Evolutionary conservation across 2,329 filamentous ascomycete genomes (phyloP), one percentile per base, ranked within the genome.

Genomic region (Aspergillus ustus): DNA sequence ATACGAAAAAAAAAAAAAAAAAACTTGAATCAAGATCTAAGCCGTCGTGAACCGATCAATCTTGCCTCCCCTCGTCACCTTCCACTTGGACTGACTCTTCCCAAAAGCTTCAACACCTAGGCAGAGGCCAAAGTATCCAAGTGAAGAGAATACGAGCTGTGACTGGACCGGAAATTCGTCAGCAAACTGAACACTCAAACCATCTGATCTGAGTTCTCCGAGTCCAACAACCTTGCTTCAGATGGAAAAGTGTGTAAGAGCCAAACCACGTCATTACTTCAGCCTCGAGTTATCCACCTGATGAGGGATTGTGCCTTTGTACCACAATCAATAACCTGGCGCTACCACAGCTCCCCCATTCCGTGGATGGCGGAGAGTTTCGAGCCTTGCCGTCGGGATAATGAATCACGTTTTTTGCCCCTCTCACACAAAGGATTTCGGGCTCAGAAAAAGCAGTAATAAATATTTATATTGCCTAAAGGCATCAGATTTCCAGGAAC

Each of bases 271-370:
- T 53, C 57, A 52, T 50, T 59, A 45, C 40, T 59, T 52, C 49
- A 59, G 57, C 57, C 49, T 46, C 57, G 49, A 53, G 50, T 11
- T 51, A 59, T n/a, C 49, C 56, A 58, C 37, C 57, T 59, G 56
- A 58, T 46, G 20, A 34, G 25, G n/a, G 40, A 52, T 48, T 51
- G 40, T 58, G 56, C 57, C 50, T 52, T 53, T 59, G 57, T 59
- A 48, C 57, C 57, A 59, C 57, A 52, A 53, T 52, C 40, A 22
- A 53, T 52, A 48, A 31, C 57, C 43, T 17, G 40, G 28, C 43
- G 43, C 40, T 55, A 48, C 52, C 52, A 46, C 7, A 29, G 3
- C 48, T 22, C 40, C 37, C 34, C 49, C 57, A 53, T 48, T 46
- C 57, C 57, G 28, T 52, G 57, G 50, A 52, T 40, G 20, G 49